Evolutionary conservation across 441 rosid genomes (phyloP).

Genomic region (Populus hybrid): DNA sequence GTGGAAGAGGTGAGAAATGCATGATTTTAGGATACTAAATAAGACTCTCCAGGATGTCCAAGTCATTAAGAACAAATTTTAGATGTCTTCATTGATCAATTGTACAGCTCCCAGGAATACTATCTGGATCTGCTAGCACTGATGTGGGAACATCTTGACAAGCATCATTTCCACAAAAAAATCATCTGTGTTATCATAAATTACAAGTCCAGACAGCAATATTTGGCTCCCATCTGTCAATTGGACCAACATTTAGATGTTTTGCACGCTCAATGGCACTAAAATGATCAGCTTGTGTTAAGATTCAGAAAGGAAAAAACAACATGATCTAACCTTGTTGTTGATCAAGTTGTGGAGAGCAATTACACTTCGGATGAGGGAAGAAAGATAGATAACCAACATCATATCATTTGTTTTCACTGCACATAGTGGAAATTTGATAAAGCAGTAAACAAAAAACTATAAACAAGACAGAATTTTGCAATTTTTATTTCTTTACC

Average conservation of each 20-base stretch:
- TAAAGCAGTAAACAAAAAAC: neutral
- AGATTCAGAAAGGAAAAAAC: neutral
- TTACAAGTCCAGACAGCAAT: neutral
- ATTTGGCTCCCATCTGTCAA: neutral
- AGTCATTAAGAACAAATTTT: neutral
- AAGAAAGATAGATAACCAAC: slow-evolving; percentile 72
- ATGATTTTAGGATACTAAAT: neutral
- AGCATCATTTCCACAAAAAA: neutral
- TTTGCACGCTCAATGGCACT: neutral
- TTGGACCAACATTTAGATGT: neutral
- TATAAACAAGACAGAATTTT: neutral
- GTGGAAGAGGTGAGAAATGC: neutral
- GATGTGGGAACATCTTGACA: neutral
- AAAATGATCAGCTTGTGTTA: neutral
- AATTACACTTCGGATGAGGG: slow-evolving; percentile 65
- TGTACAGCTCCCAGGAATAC: neutral
- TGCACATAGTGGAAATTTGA: slow-evolving; percentile 21
- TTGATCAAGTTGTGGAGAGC: slow-evolving; percentile 77
- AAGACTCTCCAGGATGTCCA: neutral
- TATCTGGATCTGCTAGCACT: neutral
- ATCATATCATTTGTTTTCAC: slow-evolving; percentile 85
- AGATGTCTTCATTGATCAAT: neutral
- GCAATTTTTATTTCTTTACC: slow-evolving; percentile 27
- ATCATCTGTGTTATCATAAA: neutral
- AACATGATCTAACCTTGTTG: slow-evolving; percentile 46